Conservation (phyloP, 1,139 yeast species). For the Pneumocystis wakefieldiae region DNA sequence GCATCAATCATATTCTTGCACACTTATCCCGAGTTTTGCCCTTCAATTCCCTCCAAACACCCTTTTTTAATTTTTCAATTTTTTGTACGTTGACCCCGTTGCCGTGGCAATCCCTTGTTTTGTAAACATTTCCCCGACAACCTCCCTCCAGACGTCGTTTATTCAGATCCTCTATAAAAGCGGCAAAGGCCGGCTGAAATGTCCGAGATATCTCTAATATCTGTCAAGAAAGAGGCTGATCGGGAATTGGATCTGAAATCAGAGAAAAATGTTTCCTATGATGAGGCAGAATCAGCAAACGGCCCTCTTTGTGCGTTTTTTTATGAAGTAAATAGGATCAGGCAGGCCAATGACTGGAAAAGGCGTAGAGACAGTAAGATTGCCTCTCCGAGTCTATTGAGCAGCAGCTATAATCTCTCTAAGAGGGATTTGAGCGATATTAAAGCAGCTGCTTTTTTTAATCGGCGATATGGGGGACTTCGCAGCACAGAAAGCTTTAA, state of each 20-base stretch:
- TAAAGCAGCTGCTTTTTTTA: background rate
- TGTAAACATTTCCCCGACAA: background rate
- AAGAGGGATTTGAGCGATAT: background rate
- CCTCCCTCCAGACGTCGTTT: background rate
- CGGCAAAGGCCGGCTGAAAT: background rate
- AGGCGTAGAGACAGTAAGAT: background rate
- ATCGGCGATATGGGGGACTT: background rate
- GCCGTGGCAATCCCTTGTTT: background rate
- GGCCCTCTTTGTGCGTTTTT: background rate
- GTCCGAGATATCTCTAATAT: background rate
- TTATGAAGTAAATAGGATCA: background rate
- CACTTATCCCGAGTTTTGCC: too few relatives aligned
- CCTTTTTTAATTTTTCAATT: background rate
- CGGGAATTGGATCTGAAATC: background rate
- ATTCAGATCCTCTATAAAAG: background rate
- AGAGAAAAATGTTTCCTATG: background rate
- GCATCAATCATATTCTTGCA: background rate
- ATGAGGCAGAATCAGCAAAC: background rate
- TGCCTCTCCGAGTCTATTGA: background rate
- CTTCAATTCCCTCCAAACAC: background rate
- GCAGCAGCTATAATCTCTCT: background rate
- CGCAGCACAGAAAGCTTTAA: background rate
- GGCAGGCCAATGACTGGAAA: background rate
- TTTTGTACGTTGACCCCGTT: background rate
- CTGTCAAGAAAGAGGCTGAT: background rate